Percentiles rank a stretch among this genome's conserved stretches.
phyloP scores from a whole-genome alignment of 1,139 yeast genomes.

The Debaryomyces fabryi region DNA sequence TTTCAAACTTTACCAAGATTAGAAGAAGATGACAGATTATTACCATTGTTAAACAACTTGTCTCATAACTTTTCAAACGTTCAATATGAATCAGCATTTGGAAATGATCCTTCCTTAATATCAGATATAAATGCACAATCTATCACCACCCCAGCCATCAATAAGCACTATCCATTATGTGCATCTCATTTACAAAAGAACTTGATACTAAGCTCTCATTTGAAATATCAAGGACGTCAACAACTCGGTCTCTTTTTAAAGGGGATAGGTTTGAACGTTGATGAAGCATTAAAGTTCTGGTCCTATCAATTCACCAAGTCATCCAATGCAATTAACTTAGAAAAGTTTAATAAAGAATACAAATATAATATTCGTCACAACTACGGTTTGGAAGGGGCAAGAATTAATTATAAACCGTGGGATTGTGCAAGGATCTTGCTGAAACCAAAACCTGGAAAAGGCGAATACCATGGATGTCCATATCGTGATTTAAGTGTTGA shows the following conservation, averaged over 20 bases:
- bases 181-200: conserved; percentile 69
- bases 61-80: conserved; percentile 70
- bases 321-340: conserved; percentile 55
- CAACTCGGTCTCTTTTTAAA: conserved; percentile 84
- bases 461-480: conserved; percentile 91
- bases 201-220: conserved; percentile 63
- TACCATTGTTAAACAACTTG: conserved; percentile 80
- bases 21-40: conserved; percentile 88
- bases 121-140: conserved; percentile 65
- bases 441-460: conserved; percentile 70
- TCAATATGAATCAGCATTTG: conserved; percentile 47
- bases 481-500: conserved; percentile 75
- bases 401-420: conserved; percentile 84
- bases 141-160: conserved; percentile 57
- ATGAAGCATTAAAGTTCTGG: conserved; percentile 91
- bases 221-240: conserved; percentile 80
- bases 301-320: conserved; percentile 65
- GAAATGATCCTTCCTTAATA: conserved; percentile 34
- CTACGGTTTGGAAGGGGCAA: conserved; percentile 90
- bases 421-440: conserved; percentile 77
- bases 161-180: conserved; percentile 81
- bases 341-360: conserved; percentile 85
- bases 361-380: conserved; percentile 83
- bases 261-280: conserved; percentile 84
- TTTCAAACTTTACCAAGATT: conserved; percentile 80